Evolutionary conservation across 495 filamentous ascomycete species (phyloP), one percentile per base, ranked within the genome.

Genomic region (Poronia punctata): DNA sequence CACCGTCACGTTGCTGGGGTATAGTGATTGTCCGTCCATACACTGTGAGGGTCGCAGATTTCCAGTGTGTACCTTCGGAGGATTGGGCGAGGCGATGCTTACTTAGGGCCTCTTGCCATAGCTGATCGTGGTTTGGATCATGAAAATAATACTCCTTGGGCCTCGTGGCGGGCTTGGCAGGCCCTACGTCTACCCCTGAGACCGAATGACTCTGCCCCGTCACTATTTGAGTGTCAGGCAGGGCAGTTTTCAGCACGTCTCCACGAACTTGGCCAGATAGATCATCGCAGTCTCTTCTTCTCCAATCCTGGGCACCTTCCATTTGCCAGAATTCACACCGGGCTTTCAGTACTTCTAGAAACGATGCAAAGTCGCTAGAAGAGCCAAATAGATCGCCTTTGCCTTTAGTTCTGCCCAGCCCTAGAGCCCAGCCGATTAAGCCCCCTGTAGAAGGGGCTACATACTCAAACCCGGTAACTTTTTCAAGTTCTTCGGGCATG

Each of bases 271-370:
- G 21, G 21, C 4, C 15, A 33, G 38, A 16, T 2, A 20, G 31
- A 44, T 40, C 26, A 50, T 61, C 30, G 24, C 38, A 53, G 37
- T 76, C 74, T 24, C 64, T 50, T 45, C 82, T 60, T 48, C 83
- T 65, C 72, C 79, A 86, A 45, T 86, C 83, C 31, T 61, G 74
- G 1, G 64, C 60, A 3, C 81, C 77, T 41, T 80, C 76, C 69
- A 86, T 83, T 38, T 84, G 73, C 78, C 78, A 85, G 32, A 82
- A 75, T 45, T 84, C 78, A 56, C 81, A 85, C 39, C 80, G 61
- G 15, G 77, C 75, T 44, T 78, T 78, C 18, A 86, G 52, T 1
- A 83, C 71, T 18, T 84, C 80, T 15, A 86, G 58, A 41, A 87
- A 87, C 0, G 55, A 62, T 2, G 76, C 70, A 60, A 84, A 84